Conservation (phyloP, 1,284 basidiomycete genomes). For the Ceratorhiza oryzae-sativae region DNA sequence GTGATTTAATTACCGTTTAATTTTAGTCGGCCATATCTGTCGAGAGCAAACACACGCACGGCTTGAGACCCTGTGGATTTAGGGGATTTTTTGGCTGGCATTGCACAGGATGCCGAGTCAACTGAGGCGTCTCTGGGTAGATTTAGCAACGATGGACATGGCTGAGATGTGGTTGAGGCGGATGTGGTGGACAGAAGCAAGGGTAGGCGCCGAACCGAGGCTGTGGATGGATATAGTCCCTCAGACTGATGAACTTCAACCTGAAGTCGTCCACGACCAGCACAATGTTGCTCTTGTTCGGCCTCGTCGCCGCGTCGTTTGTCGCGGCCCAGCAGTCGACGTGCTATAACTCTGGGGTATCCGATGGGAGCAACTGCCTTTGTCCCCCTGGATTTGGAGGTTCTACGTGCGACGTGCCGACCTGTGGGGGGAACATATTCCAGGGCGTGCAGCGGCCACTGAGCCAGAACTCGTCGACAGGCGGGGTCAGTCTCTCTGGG, state of each 20-base stretch:
- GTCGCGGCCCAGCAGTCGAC: conserved; percentile 44
- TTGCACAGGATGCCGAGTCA: conserved; percentile 45
- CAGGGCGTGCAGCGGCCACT: conserved; percentile 66
- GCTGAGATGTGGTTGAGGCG: not conserved
- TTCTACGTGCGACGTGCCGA: conserved; percentile 68
- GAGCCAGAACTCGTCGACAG: conserved; percentile 46
- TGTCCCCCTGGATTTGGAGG: conserved; percentile 83
- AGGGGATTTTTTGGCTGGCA: conserved; percentile 64
- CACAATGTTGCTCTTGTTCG: not conserved
- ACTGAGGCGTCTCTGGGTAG: conserved; percentile 49
- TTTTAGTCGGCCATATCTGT: not conserved
- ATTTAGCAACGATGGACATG: conserved; percentile 37
- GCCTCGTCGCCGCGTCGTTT: conserved; percentile 11
- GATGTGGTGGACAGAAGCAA: conserved; percentile 17
- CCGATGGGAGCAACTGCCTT: conserved; percentile 60
- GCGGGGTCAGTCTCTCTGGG: conserved; percentile 56
- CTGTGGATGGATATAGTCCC: not conserved
- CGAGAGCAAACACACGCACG: conserved; percentile 62
- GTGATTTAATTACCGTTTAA: not conserved
- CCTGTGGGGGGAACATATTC: conserved; percentile 82
- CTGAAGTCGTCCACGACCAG: conserved; percentile 13
- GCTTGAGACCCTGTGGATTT: conserved; percentile 90
- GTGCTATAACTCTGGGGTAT: conserved; percentile 77
- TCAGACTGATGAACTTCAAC: not conserved
- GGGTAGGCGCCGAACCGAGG: not conserved